Percentiles rank a stretch among this genome's conserved stretches.
Evolutionary conservation across 352 stramenopile genomes (phyloP).

Genomic region (Globisporangium echinulatum): DNA sequence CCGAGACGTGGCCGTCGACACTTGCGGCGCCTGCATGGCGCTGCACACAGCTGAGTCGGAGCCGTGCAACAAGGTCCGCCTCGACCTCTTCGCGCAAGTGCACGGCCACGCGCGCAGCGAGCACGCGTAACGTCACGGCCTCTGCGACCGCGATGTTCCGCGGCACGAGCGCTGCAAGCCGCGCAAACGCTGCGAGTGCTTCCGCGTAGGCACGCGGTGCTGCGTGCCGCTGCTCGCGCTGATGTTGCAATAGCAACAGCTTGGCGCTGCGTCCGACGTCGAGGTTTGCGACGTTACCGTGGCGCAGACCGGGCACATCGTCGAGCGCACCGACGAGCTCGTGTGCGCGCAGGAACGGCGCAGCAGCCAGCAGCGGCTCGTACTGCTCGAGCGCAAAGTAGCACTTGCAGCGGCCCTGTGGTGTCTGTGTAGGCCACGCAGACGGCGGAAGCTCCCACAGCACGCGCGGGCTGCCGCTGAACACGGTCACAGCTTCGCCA

Average conservation of each 20-base stretch:
- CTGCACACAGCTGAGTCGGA: constrained; percentile 56
- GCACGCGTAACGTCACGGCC: constrained; percentile 49
- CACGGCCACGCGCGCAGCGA: constrained; percentile 46
- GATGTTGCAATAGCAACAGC: constrained; percentile 30
- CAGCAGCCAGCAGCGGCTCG: constrained; percentile 43
- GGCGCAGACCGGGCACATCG: constrained; percentile 64
- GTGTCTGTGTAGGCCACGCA: constrained; percentile 48
- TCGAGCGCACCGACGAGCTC: constrained; percentile 82
- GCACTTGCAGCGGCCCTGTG: constrained; percentile 52
- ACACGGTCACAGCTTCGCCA: constrained; percentile 58
- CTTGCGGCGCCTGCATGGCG: constrained; percentile 39
- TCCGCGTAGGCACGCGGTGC: constrained; percentile 27
- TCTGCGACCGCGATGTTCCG: constrained; percentile 51
- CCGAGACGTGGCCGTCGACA: constrained; percentile 63
- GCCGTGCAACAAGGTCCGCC: constrained; percentile 44
- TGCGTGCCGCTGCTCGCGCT: constrained; percentile 14
- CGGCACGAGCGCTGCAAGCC: constrained; percentile 54
- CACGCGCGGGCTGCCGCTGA: constrained; percentile 58
- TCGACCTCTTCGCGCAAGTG: constrained; percentile 72
- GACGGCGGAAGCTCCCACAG: constrained; percentile 57
- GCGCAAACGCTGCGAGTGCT: constrained; percentile 44
- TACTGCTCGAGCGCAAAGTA: constrained; percentile 65
- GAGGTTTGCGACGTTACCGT: constrained; percentile 64
- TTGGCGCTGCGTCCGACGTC: constrained; percentile 63
- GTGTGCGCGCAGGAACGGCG: constrained; percentile 76